Evolutionary conservation across 1,284 basidiomycete genomes (phyloP).

Genomic region (Fomes fomentarius): DNA sequence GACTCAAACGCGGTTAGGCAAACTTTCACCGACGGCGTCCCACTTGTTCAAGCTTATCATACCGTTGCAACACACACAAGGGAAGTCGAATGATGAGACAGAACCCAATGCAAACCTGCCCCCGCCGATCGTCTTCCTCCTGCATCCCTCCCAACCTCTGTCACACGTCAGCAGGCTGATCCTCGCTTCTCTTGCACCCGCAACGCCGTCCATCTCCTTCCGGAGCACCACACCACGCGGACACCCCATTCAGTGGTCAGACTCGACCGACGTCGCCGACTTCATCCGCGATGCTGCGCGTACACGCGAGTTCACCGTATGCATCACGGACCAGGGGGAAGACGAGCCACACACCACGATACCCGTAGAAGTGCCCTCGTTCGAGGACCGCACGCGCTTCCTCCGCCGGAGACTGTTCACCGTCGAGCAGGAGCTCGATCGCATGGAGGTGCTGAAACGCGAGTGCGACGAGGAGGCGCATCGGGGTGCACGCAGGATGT

Average conservation of each 20-base stretch:
- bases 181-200: constrained; percentile 42
- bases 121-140: constrained; percentile 59
- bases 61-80: constrained; percentile 43
- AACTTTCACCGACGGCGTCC: constrained; percentile 61
- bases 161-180: constrained; percentile 60
- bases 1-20: too few species aligned
- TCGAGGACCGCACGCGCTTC: constrained; percentile 63
- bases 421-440: constrained; percentile 45
- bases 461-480: constrained; percentile 61
- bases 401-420: constrained; percentile 51
- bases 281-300: constrained; percentile 68
- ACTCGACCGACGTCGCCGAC: constrained; percentile 67
- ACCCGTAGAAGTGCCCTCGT: constrained; percentile 62
- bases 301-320: constrained; percentile 57
- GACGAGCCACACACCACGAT: constrained; percentile 37
- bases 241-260: constrained; percentile 57
- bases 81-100: not conserved
- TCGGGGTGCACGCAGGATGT: constrained; percentile 57
- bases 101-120: constrained; percentile 23
- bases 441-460: constrained; percentile 55
- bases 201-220: constrained; percentile 47
- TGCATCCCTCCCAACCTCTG: constrained; percentile 63
- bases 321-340: constrained; percentile 37
- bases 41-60: constrained; percentile 70
- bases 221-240: constrained; percentile 44